Percentiles rank a stretch among this genome's conserved stretches.
These are phyloP conservation scores for Colletotrichum sidae DNA, from an alignment of 2,329 filamentous ascomycete genomes.

Conservation along the genomic window DNA sequence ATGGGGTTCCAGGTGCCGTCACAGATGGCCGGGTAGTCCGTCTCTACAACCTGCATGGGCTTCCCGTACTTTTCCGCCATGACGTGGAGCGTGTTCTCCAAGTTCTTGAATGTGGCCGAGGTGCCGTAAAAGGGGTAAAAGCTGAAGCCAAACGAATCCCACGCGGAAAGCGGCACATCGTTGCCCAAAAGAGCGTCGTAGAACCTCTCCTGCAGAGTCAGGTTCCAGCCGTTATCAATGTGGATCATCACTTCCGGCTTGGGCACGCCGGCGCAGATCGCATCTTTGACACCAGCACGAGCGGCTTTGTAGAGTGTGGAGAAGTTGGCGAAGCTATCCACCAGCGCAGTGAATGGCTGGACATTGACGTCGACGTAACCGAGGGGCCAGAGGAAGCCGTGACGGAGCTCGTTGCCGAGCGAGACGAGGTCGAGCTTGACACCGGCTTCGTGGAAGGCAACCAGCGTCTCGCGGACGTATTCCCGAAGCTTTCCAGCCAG, in stretches of 20 bases:
- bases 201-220: conserved; percentile 33
- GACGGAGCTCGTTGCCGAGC: conserved; percentile 50
- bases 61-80: conserved; percentile 32
- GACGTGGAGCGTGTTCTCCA: conserved; percentile 12
- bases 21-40: conserved; percentile 34
- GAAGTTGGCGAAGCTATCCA: conserved; percentile 47
- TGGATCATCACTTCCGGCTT: conserved; percentile 36
- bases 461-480: conserved; percentile 50
- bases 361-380: conserved; percentile 48
- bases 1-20: conserved; percentile 33
- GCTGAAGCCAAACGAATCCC: conserved; percentile 31
- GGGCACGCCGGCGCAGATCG: conserved; percentile 37
- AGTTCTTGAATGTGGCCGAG: conserved; percentile 31
- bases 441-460: conserved; percentile 50
- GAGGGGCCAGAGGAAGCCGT: conserved; percentile 48
- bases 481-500: conserved; percentile 45
- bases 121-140: conserved; percentile 37
- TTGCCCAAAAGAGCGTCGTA: conserved; percentile 32
- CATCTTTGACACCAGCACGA: conserved; percentile 33
- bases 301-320: conserved; percentile 43
- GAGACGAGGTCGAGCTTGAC: conserved; percentile 53
- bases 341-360: conserved; percentile 43
- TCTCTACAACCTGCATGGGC: conserved; percentile 33
- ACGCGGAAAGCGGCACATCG: conserved; percentile 30
- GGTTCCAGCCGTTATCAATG: conserved; percentile 36